These are phyloP conservation scores for Starmerella bacillaris DNA, from an alignment of 805 yeast genomes.

Conservation along the genomic window DNA sequence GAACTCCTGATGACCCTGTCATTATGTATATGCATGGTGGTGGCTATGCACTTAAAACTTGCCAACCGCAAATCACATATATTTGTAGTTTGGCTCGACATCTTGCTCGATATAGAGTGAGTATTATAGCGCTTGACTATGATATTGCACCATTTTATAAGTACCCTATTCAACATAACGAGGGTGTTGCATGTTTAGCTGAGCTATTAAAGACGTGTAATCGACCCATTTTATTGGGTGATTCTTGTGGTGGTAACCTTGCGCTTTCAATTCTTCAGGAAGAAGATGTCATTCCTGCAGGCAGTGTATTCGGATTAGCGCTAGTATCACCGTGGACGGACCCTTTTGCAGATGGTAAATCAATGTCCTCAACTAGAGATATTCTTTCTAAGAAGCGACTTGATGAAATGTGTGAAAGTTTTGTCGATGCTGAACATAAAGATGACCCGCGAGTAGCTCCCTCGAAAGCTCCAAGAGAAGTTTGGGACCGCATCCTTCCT, in stretches of 20 bases:
- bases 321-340: constrained; percentile 16
- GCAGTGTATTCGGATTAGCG: constrained; percentile 7
- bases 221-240: constrained; percentile 19
- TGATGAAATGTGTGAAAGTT: constrained; percentile 7
- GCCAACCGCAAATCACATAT: constrained; percentile 13
- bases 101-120: constrained; percentile 6
- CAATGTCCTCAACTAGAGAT: constrained; percentile 8
- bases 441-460: constrained; percentile 12
- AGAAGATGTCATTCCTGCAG: constrained; percentile 2
- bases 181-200: constrained; percentile 14
- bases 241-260: constrained; percentile 23
- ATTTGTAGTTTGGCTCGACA: constrained; percentile 5
- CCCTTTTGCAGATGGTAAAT: constrained; percentile 7
- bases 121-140: constrained; percentile 20
- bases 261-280: constrained; percentile 11
- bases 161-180: constrained; percentile 20
- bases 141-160: constrained; percentile 15
- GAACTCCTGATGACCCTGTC: constrained; percentile 17
- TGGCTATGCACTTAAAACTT: constrained; percentile 14
- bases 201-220: constrained; percentile 13
- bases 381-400: constrained; percentile 9
- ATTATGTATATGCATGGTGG: constrained; percentile 19
- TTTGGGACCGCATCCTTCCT: constrained; percentile 13
- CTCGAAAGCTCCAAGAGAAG: constrained; percentile 6
- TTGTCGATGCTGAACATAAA: constrained; percentile 4